These are phyloP conservation scores for Naganishia albida DNA, from an alignment of 1,284 basidiomycete species.

Conservation along the genomic window DNA sequence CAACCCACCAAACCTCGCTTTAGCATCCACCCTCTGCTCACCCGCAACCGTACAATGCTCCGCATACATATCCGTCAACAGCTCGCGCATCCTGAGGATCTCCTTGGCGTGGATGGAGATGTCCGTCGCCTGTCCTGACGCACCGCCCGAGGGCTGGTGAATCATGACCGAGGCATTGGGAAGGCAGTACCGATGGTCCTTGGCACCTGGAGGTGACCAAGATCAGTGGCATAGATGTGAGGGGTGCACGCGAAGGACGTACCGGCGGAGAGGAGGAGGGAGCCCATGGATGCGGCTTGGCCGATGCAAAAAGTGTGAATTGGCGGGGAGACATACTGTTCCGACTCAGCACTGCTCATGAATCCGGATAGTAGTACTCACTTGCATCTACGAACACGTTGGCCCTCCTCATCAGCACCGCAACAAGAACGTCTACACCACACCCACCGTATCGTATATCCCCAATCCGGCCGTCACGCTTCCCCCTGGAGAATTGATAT, in stretches of 20 bases:
- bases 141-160: conserved; percentile 92
- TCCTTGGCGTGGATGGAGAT: conserved; percentile 92
- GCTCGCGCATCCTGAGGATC: conserved; percentile 79
- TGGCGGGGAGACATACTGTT: conserved; percentile 82
- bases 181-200: conserved; percentile 81
- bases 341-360: background rate
- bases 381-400: conserved; percentile 34
- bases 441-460: conserved; percentile 84
- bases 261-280: conserved; percentile 81
- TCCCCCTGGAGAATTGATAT: conserved; percentile 92
- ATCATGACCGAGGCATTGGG: conserved; percentile 95
- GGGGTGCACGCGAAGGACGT: conserved; percentile 40
- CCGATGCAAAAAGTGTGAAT: conserved; percentile 94
- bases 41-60: conserved; percentile 63
- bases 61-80: conserved; percentile 77
- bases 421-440: background rate
- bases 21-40: conserved; percentile 66
- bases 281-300: conserved; percentile 91
- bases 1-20: conserved; percentile 73
- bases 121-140: conserved; percentile 87
- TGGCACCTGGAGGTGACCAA: too few relatives aligned
- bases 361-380: conserved; percentile 2
- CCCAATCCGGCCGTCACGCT: conserved; percentile 90
- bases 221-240: too few relatives aligned
- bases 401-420: conserved; percentile 58